Base-by-base conservation (phyloP, 2,329 filamentous ascomycete species). In the Beauveria bassiana region DNA sequence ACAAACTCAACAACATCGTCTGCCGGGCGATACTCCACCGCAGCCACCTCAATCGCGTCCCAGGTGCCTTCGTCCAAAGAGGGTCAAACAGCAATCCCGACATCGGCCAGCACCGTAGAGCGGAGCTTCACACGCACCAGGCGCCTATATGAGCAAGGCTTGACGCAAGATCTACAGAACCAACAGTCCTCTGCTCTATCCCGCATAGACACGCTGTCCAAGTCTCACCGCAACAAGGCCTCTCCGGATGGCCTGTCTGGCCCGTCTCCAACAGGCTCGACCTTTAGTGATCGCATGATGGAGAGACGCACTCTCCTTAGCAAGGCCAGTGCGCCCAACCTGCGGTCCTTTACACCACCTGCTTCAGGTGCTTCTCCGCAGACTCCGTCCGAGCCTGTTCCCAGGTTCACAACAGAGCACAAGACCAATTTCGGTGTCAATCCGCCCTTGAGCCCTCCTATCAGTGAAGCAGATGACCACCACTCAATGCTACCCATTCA, bases 1-100 rank as follows among this genome's bases (percentile, higher is more conserved):
- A 96, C 92, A 0, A 95, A 89, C 1, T 97, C 93, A 0, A 96
- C 90, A 0, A 88, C 86, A 7, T 95, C 91, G 0, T 87, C 85
- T 0, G 77, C 76, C 45, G 84, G 85, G 28, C 86, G 90, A 31
- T 87, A 85, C 61, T 97, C 93, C 0, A 96, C 93, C 1, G 90
- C 92, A 7, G 92, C 91, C 3, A 97, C 92, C 0, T 97, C 93
- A 0, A 79, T 96, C 56, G 85, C 87, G 0, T 71, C 72, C 22
- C 90, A 93, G 63, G 72, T 81, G 1, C 72, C 78, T 3, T 82
- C 83, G 1, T 60, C 78, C 31, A 85, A 81, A 64, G 83, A 86
- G 43, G 75, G 72, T 67, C 78, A 80, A 40, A 72, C 79, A 1
- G 68, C 73, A 10, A 70, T 54, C 54, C 55, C 50, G 14, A 38